Conservation (phyloP, 192 early-diverging fungal species). For the Cladochytrium replicatum region DNA sequence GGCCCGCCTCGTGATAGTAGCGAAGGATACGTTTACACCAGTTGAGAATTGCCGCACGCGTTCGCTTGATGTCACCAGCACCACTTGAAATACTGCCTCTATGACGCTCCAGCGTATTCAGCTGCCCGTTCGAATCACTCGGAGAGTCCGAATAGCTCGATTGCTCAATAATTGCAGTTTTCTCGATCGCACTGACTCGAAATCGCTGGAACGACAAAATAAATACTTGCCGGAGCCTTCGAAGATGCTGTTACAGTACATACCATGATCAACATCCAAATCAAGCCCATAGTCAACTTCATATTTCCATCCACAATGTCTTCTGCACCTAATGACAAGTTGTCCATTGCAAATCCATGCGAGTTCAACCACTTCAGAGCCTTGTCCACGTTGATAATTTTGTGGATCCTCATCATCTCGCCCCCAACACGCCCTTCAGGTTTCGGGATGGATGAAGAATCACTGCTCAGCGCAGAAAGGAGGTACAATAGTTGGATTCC, state of each 20-base stretch:
- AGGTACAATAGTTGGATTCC: slow-evolving; percentile 17
- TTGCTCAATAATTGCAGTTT: too few species aligned
- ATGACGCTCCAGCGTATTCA: too few species aligned
- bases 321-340: slow-evolving; percentile 25
- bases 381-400: slow-evolving; percentile 23
- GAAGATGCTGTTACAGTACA: slow-evolving; percentile 2
- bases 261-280: slow-evolving; percentile 23
- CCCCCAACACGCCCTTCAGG: background rate
- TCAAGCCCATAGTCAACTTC: slow-evolving; percentile 20
- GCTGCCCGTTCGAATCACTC: too few species aligned
- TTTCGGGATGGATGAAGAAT: slow-evolving; percentile 3
- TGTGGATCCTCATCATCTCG: slow-evolving; percentile 17
- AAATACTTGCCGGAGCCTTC: too few species aligned
- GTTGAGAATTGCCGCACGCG: slow-evolving; percentile 11
- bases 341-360: slow-evolving; percentile 1
- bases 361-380: slow-evolving; percentile 20
- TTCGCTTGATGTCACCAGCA: too few species aligned
- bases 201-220: too few species aligned
- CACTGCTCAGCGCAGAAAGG: slow-evolving; percentile 17
- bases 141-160: too few species aligned
- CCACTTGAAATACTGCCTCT: too few species aligned
- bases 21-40: slow-evolving; percentile 21
- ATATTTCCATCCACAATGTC: slow-evolving; percentile 28
- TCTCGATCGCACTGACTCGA: too few species aligned
- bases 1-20: slow-evolving; percentile 17